These are phyloP conservation scores for Pleurostoma richardsiae DNA, from an alignment of 2,329 filamentous ascomycete genomes.

Conservation along the genomic window DNA sequence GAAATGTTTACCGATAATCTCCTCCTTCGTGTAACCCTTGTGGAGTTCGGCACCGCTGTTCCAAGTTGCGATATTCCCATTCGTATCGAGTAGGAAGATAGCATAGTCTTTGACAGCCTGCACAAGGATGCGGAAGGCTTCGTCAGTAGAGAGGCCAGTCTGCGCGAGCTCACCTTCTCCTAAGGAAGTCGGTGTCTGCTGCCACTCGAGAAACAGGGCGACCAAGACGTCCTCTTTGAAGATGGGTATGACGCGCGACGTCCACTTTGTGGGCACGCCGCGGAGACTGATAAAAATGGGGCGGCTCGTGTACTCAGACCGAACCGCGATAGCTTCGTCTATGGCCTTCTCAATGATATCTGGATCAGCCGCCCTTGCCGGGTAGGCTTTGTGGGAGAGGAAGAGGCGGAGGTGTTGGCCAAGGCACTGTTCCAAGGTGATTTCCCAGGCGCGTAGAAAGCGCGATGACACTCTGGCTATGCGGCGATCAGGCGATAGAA, in stretches of 20 bases:
- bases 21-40: slow-evolving; percentile 48
- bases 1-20: slow-evolving; percentile 55
- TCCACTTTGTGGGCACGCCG: slow-evolving; percentile 16
- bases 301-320: slow-evolving; percentile 14
- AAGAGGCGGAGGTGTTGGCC: slow-evolving; percentile 20
- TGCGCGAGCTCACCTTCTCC: slow-evolving; percentile 13
- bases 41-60: slow-evolving; percentile 49
- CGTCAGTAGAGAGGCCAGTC: slow-evolving; percentile 34
- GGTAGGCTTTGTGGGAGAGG: slow-evolving; percentile 12
- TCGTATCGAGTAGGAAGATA: slow-evolving; percentile 55
- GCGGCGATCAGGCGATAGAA: slow-evolving; percentile 21
- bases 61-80: slow-evolving; percentile 53
- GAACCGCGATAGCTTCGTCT: slow-evolving; percentile 19
- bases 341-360: slow-evolving; percentile 19
- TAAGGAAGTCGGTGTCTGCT: slow-evolving; percentile 9
- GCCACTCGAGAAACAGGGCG: slow-evolving; percentile 26
- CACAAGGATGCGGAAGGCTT: slow-evolving; percentile 56
- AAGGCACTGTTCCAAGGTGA: slow-evolving; percentile 16
- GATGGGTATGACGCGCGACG: slow-evolving; percentile 23
- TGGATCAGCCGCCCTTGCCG: slow-evolving; percentile 9
- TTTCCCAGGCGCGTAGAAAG: slow-evolving; percentile 19
- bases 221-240: slow-evolving; percentile 20
- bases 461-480: slow-evolving; percentile 22
- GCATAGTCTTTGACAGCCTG: slow-evolving; percentile 58
- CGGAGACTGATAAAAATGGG: slow-evolving; percentile 11